Conservation (phyloP, 2,329 filamentous ascomycete species). For the Pestalotiopsis sp. region DNA sequence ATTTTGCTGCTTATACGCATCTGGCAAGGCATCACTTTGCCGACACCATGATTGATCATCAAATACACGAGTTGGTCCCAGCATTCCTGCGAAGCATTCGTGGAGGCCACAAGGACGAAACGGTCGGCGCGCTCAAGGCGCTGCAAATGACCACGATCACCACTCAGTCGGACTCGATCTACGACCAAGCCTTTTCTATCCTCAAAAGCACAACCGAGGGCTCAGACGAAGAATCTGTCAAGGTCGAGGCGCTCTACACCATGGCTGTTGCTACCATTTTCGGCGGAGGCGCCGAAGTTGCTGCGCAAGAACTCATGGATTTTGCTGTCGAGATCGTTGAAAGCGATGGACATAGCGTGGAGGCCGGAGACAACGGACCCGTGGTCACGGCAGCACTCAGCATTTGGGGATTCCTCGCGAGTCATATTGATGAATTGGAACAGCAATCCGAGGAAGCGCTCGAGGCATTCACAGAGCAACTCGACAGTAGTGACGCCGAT, state of each 20-base stretch:
- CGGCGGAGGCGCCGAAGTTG: slow-evolving; percentile 70
- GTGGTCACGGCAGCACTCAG: slow-evolving; percentile 76
- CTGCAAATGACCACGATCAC: slow-evolving; percentile 72
- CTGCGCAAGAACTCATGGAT: slow-evolving; percentile 71
- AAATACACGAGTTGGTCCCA: slow-evolving; percentile 62
- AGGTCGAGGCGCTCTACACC: slow-evolving; percentile 72
- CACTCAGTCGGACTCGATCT: slow-evolving; percentile 64
- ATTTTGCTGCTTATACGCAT: slow-evolving; percentile 62
- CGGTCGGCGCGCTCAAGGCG: slow-evolving; percentile 70
- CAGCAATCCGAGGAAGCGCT: slow-evolving; percentile 71
- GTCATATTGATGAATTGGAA: slow-evolving; percentile 74
- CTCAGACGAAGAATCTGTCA: slow-evolving; percentile 64
- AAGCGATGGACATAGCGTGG: slow-evolving; percentile 74
- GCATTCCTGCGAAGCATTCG: slow-evolving; percentile 73
- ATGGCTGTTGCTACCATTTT: slow-evolving; percentile 75
- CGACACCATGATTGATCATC: slow-evolving; percentile 60
- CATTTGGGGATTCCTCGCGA: slow-evolving; percentile 80
- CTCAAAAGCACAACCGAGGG: slow-evolving; percentile 68
- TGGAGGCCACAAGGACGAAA: slow-evolving; percentile 68
- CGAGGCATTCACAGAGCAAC: slow-evolving; percentile 82
- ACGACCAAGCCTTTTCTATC: slow-evolving; percentile 58
- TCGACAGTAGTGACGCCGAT: slow-evolving; percentile 70
- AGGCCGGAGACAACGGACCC: slow-evolving; percentile 68
- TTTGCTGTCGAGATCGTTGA: slow-evolving; percentile 78
- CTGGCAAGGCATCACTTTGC: slow-evolving; percentile 71